phyloP scores from a whole-genome alignment of 352 stramenopile genomes.

The Globisporangium iwayamae region DNA sequence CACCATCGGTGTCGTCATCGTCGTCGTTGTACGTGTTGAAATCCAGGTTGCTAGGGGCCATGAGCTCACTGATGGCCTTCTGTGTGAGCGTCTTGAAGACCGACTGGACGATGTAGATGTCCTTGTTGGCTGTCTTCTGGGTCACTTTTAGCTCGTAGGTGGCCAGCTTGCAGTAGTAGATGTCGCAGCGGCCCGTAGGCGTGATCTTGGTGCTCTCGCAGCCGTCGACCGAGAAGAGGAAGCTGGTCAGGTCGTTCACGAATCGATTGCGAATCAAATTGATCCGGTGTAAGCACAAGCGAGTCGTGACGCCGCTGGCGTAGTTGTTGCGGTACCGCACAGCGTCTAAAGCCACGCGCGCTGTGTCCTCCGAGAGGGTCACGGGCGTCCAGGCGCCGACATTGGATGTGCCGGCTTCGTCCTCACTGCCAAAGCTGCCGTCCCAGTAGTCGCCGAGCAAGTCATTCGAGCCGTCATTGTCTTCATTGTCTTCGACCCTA shows the following conservation, averaged over 20 bases:
- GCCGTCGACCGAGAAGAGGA: slow-evolving; percentile 36
- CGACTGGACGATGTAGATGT: slow-evolving; percentile 35
- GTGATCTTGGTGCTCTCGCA: slow-evolving; percentile 25
- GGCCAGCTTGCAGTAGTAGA: slow-evolving; percentile 40
- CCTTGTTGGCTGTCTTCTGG: slow-evolving; percentile 25
- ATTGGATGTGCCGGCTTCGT: not conserved
- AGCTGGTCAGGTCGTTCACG: slow-evolving; percentile 21
- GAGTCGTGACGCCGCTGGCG: slow-evolving; percentile 23
- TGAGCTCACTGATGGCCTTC: slow-evolving; percentile 29
- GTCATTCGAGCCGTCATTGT: not conserved
- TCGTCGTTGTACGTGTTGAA: slow-evolving; percentile 7
- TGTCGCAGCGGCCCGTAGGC: slow-evolving; percentile 33
- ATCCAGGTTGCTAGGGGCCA: slow-evolving; percentile 34
- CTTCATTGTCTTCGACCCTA: not conserved
- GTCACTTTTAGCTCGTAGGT: slow-evolving; percentile 41
- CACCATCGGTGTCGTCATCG: not conserved
- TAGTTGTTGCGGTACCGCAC: slow-evolving; percentile 44
- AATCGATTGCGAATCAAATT: slow-evolving; percentile 26
- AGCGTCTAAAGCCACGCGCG: slow-evolving; percentile 30
- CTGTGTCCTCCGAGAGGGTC: slow-evolving; percentile 17
- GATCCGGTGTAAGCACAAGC: slow-evolving; percentile 40
- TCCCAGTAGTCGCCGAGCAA: not conserved
- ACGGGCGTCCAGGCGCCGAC: slow-evolving; percentile 21
- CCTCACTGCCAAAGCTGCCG: not conserved
- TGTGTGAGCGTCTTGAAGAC: slow-evolving; percentile 36